Conservation (phyloP, 257 asterid genomes). For the Plantago ovata region DNA sequence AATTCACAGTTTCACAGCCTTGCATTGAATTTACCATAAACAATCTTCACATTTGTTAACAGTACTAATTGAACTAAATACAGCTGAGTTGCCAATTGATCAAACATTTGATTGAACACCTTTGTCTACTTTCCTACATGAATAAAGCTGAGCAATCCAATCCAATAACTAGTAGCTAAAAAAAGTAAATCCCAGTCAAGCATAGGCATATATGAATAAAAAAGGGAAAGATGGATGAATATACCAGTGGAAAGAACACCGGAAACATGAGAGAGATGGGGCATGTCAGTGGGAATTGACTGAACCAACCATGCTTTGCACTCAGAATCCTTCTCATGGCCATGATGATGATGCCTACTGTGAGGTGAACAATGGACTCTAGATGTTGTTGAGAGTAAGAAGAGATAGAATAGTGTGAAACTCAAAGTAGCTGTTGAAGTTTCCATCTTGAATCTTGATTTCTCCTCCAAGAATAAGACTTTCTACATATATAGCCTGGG, state of each 20-base stretch:
- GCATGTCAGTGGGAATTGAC: constrained; percentile 84
- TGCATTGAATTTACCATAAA: no score
- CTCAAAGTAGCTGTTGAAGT: constrained; percentile 19
- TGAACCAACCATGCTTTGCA: constrained; percentile 93
- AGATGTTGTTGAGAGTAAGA: constrained; percentile 11
- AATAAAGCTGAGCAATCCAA: no score
- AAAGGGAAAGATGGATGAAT: neutral
- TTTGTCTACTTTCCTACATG: no score
- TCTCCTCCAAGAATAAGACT: constrained; percentile 4
- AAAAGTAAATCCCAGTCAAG: no score
- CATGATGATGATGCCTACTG: neutral
- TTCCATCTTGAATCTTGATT: constrained; percentile 20
- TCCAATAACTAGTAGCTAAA: no score
- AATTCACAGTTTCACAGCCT: neutral
- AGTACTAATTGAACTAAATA: no score
- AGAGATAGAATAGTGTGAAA: constrained; percentile 13
- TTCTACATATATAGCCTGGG: neutral
- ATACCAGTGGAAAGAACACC: constrained; percentile 79
- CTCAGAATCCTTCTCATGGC: constrained; percentile 4
- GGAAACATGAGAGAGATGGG: constrained; percentile 51
- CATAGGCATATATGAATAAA: no score
- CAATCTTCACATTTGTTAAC: no score
- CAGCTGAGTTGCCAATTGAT: no score
- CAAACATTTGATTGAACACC: no score
- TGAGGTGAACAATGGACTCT: constrained; percentile 19